These are phyloP conservation scores for Candolleomyces aberdarensis DNA, from an alignment of 768 basidiomycete species.

Conservation along the genomic window DNA sequence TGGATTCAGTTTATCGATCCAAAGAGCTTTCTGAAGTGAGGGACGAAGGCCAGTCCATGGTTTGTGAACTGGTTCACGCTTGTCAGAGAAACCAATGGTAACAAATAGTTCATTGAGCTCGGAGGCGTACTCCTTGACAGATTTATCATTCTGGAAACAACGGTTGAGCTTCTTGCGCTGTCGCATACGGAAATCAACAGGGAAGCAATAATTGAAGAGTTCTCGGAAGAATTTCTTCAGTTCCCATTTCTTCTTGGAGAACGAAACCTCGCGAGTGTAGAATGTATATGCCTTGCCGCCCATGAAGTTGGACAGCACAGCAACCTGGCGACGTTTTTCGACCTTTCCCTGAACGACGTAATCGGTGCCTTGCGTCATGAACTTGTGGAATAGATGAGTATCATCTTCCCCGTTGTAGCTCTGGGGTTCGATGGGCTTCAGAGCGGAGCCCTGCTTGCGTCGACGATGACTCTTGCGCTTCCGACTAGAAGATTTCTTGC, in stretches of 20 bases:
- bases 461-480: background rate
- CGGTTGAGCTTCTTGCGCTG: constrained; percentile 21
- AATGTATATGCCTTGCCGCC: constrained; percentile 26
- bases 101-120: constrained; percentile 30
- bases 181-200: constrained; percentile 21
- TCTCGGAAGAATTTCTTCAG: constrained; percentile 23
- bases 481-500: background rate
- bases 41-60: constrained; percentile 31
- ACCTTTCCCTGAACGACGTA: constrained; percentile 7
- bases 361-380: background rate
- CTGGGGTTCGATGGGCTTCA: background rate
- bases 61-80: constrained; percentile 24
- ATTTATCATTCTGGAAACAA: constrained; percentile 20
- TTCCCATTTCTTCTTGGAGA: constrained; percentile 15
- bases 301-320: constrained; percentile 22
- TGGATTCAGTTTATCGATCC: constrained; percentile 24
- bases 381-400: background rate
- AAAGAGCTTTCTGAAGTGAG: constrained; percentile 25
- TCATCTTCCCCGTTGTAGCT: background rate
- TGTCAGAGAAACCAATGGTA: constrained; percentile 26
- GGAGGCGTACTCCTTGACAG: constrained; percentile 28
- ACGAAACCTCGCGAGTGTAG: constrained; percentile 20
- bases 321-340: constrained; percentile 10
- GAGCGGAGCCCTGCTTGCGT: background rate
- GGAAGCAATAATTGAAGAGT: constrained; percentile 33